A percentile compares a stretch with the other conserved stretches of the same genome.
Conservation (phyloP, 257 asterid species). For the Ajuga chamaepitys region DNA sequence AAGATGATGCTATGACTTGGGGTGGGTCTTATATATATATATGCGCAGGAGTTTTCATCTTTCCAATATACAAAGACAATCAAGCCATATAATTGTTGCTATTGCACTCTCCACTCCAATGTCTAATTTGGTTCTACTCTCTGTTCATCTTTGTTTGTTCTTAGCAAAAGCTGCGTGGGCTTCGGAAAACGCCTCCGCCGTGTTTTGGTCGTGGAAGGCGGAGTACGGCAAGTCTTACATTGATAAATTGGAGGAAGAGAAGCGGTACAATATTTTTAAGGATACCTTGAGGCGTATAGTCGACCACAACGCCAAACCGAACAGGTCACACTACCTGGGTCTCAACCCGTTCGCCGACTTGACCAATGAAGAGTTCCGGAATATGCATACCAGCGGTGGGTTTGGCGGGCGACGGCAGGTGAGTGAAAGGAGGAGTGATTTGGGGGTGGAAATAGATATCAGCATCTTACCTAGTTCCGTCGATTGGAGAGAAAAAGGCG, state of each 20-base stretch:
- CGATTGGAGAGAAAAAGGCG: conserved; percentile 73
- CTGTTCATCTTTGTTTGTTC: no score
- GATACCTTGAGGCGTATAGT: conserved; percentile 60
- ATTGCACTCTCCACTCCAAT: no score
- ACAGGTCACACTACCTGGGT: conserved; percentile 46
- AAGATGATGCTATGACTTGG: no score
- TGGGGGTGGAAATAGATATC: no score
- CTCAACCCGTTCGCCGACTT: conserved; percentile 67
- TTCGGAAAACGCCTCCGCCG: no score
- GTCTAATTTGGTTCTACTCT: no score
- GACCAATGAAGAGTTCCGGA: conserved; percentile 59
- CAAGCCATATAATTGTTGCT: no score
- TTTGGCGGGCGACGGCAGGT: conserved; percentile 21
- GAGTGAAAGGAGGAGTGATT: no score
- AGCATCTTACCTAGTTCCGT: conserved; percentile 62
- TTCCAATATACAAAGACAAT: no score
- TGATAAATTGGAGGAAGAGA: conserved; percentile 61
- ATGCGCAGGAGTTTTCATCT: no score
- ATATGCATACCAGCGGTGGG: conserved; percentile 44
- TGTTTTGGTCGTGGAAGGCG: conserved; percentile 58
- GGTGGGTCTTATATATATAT: no score
- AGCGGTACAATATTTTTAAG: conserved; percentile 57
- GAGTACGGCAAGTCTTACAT: conserved; percentile 48
- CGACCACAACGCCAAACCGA: conserved; percentile 35
- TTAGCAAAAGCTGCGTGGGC: no score